Evolutionary conservation across 306 rosid genomes (phyloP).

Genomic region (Cucumis cinereus): DNA sequence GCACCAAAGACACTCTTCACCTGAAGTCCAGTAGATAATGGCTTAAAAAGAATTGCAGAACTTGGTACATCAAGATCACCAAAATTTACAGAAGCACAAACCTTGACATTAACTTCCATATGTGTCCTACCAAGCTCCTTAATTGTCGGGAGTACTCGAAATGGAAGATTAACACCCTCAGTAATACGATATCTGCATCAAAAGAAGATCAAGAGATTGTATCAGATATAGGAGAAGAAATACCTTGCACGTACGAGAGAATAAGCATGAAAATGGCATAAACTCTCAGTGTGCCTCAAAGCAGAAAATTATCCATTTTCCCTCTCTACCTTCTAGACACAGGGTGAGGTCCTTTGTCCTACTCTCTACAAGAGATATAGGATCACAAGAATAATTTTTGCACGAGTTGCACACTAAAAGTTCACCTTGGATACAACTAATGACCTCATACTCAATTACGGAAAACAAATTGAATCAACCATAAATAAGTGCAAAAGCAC

Average conservation of each 20-base stretch:
- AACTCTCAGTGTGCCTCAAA: background rate
- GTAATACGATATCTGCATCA: slow-evolving; percentile 73
- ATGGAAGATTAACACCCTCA: slow-evolving; percentile 94
- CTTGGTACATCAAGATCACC: background rate
- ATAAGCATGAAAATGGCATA: background rate
- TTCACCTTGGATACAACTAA: background rate
- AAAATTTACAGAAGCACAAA: slow-evolving; percentile 16
- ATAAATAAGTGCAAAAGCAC: background rate
- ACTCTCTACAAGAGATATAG: background rate
- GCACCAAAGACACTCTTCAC: slow-evolving; percentile 88
- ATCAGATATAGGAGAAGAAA: background rate
- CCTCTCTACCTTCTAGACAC: background rate
- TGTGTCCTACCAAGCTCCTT: slow-evolving; percentile 90
- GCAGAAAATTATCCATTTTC: background rate
- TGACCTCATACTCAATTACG: background rate
- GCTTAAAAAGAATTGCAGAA: slow-evolving; percentile 1
- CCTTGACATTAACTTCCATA: slow-evolving; percentile 95
- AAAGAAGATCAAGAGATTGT: background rate
- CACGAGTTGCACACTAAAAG: background rate
- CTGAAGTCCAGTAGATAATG: slow-evolving; percentile 25
- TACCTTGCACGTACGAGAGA: background rate
- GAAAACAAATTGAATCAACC: background rate
- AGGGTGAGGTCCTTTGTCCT: background rate
- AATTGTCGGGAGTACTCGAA: slow-evolving; percentile 85
- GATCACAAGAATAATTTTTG: background rate